Evolutionary conservation across 129 eudicot genomes (phyloP).

Genomic region (Ambrosia artemisiifolia): DNA sequence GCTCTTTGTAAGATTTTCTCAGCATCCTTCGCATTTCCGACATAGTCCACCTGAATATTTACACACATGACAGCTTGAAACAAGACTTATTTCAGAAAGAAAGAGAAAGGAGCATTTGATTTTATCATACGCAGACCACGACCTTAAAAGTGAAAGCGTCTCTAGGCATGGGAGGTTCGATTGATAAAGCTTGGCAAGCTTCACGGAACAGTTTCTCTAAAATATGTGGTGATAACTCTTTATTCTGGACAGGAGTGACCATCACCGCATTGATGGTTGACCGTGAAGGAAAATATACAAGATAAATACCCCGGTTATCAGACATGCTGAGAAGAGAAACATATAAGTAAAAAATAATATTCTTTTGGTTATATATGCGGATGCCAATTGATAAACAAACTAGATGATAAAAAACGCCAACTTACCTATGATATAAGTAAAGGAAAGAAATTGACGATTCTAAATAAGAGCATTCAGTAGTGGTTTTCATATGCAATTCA

Average conservation of each 20-base stretch:
- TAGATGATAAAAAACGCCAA: neutral
- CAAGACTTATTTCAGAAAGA: neutral
- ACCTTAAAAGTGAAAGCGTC: slow-evolving; percentile 67
- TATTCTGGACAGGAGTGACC: slow-evolving; percentile 68
- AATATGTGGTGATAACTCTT: slow-evolving; percentile 61
- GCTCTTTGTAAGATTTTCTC: slow-evolving; percentile 67
- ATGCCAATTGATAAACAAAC: neutral
- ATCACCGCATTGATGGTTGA: slow-evolving; percentile 61
- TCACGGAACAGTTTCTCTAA: slow-evolving; percentile 79
- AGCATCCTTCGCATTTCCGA: slow-evolving; percentile 68
- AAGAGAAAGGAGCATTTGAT: neutral
- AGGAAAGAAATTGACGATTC: slow-evolving; percentile 69
- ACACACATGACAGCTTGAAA: slow-evolving; percentile 3
- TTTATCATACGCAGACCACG: slow-evolving; percentile 11
- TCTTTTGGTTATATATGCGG: neutral
- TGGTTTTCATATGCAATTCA: slow-evolving; percentile 93
- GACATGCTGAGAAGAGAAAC: slow-evolving; percentile 50
- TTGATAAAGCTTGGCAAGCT: slow-evolving; percentile 71
- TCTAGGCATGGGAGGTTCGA: slow-evolving; percentile 47
- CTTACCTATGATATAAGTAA: slow-evolving; percentile 92
- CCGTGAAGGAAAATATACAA: slow-evolving; percentile 78
- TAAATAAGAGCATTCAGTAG: slow-evolving; percentile 92
- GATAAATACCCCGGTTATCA: slow-evolving; percentile 78
- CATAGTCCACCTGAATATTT: slow-evolving; percentile 79
- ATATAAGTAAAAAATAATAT: neutral